Conservation (phyloP, 2,329 filamentous ascomycete species). For the Myriosclerotinia scirpicola region DNA sequence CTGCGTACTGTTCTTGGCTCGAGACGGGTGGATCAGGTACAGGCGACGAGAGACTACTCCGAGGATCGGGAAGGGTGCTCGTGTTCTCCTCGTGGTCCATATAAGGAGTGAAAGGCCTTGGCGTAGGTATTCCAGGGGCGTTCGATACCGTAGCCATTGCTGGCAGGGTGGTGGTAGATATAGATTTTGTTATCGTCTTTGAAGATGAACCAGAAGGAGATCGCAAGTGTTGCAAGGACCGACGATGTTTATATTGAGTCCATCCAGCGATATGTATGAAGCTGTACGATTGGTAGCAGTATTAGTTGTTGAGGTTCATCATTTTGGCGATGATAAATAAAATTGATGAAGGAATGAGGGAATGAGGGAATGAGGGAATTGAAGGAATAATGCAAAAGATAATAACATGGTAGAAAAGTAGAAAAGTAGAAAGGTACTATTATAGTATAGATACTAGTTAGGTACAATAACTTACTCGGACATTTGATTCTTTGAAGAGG, state of each 20-base stretch:
- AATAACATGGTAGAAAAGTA: neutral
- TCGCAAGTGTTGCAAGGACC: conserved; percentile 20
- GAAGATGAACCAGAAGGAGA: conserved; percentile 18
- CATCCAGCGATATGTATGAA: conserved; percentile 53
- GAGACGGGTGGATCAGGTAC: conserved; percentile 41
- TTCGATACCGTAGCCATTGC: conserved; percentile 42
- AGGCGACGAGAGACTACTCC: conserved; percentile 53
- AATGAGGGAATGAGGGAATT: neutral
- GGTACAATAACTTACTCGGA: conserved; percentile 18
- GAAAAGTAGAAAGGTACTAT: neutral
- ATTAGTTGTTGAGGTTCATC: conserved; percentile 8
- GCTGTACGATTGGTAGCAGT: conserved; percentile 41
- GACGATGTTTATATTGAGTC: conserved; percentile 47
- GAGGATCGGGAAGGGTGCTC: conserved; percentile 68
- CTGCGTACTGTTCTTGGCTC: conserved; percentile 51
- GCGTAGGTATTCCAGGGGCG: conserved; percentile 31
- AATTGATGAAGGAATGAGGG: neutral
- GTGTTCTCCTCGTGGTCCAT: conserved; percentile 58
- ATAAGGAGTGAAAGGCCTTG: conserved; percentile 41
- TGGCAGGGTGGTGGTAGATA: conserved; percentile 43
- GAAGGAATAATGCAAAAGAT: too few species aligned
- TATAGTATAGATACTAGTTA: neutral
- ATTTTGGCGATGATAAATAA: neutral
- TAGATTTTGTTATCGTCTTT: conserved; percentile 41
- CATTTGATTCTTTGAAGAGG: conserved; percentile 19